Evolutionary conservation across 2,329 filamentous ascomycete genomes (phyloP).

Genomic region (Didymella exigua): DNA sequence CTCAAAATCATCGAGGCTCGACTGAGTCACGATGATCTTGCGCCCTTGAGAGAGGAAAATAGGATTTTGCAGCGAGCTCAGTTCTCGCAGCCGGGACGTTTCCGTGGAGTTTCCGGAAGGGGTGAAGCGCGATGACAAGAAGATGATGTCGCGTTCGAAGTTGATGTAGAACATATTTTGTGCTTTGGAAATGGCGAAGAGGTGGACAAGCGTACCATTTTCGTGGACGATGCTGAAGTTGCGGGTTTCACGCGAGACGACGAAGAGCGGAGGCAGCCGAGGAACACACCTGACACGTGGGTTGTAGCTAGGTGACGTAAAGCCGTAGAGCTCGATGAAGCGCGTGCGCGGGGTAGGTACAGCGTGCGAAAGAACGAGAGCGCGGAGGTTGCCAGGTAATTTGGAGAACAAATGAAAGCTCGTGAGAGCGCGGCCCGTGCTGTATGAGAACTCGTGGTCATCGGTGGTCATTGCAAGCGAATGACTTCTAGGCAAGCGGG

Average conservation of each 20-base stretch:
- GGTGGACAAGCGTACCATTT: slow-evolving; percentile 12
- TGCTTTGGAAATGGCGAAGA: not conserved
- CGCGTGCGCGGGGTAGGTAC: slow-evolving; percentile 16
- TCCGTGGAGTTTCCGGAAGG: slow-evolving; percentile 5
- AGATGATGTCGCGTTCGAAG: slow-evolving; percentile 15
- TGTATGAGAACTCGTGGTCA: not conserved
- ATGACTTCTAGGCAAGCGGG: not conserved
- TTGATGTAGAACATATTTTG: slow-evolving; percentile 8
- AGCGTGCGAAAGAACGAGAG: not conserved
- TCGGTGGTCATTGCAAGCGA: not conserved
- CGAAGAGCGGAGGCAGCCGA: slow-evolving; percentile 17
- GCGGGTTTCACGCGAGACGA: slow-evolving; percentile 11
- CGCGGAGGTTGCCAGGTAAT: not conserved
- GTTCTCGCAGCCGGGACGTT: slow-evolving; percentile 11
- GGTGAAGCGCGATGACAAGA: slow-evolving; percentile 21
- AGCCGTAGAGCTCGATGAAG: slow-evolving; percentile 21
- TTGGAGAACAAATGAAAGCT: not conserved
- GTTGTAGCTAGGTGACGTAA: slow-evolving; percentile 3
- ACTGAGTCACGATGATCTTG: not conserved
- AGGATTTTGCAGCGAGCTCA: not conserved
- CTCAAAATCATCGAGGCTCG: not conserved
- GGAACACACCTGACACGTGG: slow-evolving; percentile 19
- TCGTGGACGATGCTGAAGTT: slow-evolving; percentile 12
- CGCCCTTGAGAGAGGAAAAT: not conserved
- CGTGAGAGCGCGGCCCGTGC: not conserved